Conservation (phyloP, 768 basidiomycete species). For the Floccularia luteovirens region DNA sequence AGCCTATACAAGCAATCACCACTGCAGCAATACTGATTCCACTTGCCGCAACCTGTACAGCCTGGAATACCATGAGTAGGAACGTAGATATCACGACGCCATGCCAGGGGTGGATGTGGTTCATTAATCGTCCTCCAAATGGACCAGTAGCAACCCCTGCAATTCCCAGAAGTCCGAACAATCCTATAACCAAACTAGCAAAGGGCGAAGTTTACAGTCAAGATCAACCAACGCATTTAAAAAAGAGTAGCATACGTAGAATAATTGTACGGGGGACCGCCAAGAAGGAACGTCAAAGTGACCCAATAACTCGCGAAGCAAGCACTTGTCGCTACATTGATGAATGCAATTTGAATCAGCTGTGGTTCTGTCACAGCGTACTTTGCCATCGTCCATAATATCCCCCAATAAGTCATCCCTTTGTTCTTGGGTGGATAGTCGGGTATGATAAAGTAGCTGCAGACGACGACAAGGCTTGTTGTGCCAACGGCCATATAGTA, state of each 20-base stretch:
- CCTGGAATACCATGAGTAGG: slow-evolving; percentile 41
- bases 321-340: slow-evolving; percentile 56
- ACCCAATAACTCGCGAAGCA: slow-evolving; percentile 61
- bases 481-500: slow-evolving; percentile 75
- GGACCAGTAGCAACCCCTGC: slow-evolving; percentile 67
- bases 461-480: slow-evolving; percentile 48
- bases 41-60: slow-evolving; percentile 62
- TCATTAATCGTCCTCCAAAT: slow-evolving; percentile 59
- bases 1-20: slow-evolving; percentile 57
- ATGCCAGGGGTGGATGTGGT: slow-evolving; percentile 71
- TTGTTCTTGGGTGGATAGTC: slow-evolving; percentile 78
- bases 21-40: slow-evolving; percentile 66
- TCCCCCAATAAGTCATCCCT: slow-evolving; percentile 55
- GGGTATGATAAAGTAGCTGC: slow-evolving; percentile 60
- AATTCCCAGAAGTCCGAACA: slow-evolving; percentile 71
- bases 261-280: slow-evolving; percentile 68
- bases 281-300: slow-evolving; percentile 76
- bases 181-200: slow-evolving; percentile 47
- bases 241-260: slow-evolving; percentile 43
- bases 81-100: slow-evolving; percentile 53
- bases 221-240: not conserved
- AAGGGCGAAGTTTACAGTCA: not conserved
- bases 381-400: slow-evolving; percentile 72
- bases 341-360: slow-evolving; percentile 59
- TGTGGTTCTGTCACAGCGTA: slow-evolving; percentile 73